Percentiles rank a stretch among this genome's conserved stretches.
Conservation (phyloP, 345 rosid genomes). For the Noccaea caerulescens region DNA sequence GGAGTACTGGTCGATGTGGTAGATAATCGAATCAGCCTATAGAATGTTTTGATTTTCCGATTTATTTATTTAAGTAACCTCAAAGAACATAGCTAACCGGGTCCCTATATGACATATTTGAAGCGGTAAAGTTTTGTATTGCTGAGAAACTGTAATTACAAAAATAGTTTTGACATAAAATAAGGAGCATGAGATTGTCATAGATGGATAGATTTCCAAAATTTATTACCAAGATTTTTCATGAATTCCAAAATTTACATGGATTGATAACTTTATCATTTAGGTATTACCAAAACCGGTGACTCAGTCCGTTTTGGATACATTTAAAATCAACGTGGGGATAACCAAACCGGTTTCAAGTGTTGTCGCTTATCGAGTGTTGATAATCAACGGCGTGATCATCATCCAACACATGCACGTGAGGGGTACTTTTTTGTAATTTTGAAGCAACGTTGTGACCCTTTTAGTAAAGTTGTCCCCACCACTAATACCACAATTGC, state of each 20-base stretch:
- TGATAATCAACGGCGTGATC: constrained; percentile 40
- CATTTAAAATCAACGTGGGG: not conserved
- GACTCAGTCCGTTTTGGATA: not conserved
- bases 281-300: not conserved
- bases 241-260: not conserved
- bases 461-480: constrained; percentile 38
- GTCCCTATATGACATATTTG: not conserved
- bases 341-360: constrained; percentile 25
- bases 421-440: constrained; percentile 41
- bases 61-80: too few species aligned
- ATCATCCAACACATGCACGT: constrained; percentile 44
- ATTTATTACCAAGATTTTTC: not conserved
- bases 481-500: constrained; percentile 47
- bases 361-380: constrained; percentile 20
- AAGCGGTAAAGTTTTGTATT: not conserved
- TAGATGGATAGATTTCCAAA: not conserved
- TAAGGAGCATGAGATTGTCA: not conserved
- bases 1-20: constrained; percentile 33
- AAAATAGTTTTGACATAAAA: too few species aligned
- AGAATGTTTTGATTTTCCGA: constrained; percentile 11
- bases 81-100: too few species aligned
- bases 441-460: constrained; percentile 33
- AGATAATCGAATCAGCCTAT: constrained; percentile 30
- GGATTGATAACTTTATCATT: not conserved
- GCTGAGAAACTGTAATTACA: too few species aligned